Base-by-base conservation (phyloP, 1,139 yeast species). In the Suhomyces bokatorum region DNA sequence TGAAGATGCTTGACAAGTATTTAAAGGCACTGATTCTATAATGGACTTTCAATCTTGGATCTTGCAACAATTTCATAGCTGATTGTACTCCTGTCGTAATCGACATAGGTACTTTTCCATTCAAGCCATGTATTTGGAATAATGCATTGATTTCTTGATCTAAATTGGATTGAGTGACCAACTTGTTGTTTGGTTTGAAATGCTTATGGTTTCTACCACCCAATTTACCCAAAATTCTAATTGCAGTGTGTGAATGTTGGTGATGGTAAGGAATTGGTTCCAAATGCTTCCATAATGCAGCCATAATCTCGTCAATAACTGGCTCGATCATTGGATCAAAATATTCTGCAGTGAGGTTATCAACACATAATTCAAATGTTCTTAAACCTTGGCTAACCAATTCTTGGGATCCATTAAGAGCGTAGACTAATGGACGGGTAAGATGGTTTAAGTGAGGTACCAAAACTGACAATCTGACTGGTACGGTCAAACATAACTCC, bases 311-410 rank as follows among this genome's bases (percentile, higher is more conserved):
- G 47, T 87, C 95, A 50, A 91, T 82, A 1, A 90, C 97, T 0
- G 99, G 98, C 57, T 90, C 98, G 49, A 95, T 83, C 61, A 93
- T 89, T 1, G 99, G 99, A 58, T 95, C 99, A 62, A 95, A 90
- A 63, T 90, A 95, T 57, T 91, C 96, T 0, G 98, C 96, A 0
- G 98, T 93, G 47, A 95, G 70, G 56, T 95, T 95, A 59, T 95
- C 99, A 24, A 95, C 97, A 59, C 99, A 93, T n/a, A 93, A 75
- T 58, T 95, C 99, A 47, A 95, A 77, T 0, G 98, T 93, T 52
- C 98, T 77, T 52, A 95, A 72, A 35, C 99, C 99, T 66, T 93
- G 99, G 46, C 93, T 84, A 1, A 91, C 95, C 42, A 93, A 77
- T 52, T 95, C 99, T 49, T 86, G 96, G 1, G 91, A 77, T 0